phyloP scores from a whole-genome alignment of 108 stramenopile species.

The Skeletonema menzelii region DNA sequence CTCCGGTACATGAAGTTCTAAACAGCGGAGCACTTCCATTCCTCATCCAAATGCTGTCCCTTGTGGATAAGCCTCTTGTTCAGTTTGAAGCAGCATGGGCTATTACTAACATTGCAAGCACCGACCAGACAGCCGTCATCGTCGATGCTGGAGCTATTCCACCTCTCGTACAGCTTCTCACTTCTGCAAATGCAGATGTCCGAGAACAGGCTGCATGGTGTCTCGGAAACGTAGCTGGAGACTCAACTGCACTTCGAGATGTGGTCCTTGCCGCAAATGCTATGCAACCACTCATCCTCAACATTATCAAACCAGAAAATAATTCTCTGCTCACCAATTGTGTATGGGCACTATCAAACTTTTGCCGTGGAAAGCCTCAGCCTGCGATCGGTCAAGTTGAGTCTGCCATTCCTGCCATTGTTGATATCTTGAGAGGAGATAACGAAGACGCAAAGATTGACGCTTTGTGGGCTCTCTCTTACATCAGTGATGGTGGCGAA shows the following conservation, averaged over 20 bases:
- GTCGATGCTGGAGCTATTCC: conserved; percentile 78
- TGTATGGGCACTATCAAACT: conserved; percentile 91
- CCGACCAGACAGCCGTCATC: conserved; percentile 63
- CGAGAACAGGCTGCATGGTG: conserved; percentile 97
- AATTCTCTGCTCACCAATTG: conserved; percentile 76
- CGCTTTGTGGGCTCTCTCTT: conserved; percentile 89
- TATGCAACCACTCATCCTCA: conserved; percentile 68
- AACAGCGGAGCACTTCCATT: conserved; percentile 68
- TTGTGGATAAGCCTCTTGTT: conserved; percentile 49
- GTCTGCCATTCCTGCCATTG: conserved; percentile 63
- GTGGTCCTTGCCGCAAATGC: conserved; percentile 56
- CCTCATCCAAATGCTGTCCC: conserved; percentile 66
- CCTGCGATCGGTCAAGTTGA: conserved; percentile 52
- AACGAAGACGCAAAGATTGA: conserved; percentile 60
- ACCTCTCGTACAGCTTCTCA: conserved; percentile 66
- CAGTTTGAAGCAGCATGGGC: conserved; percentile 97
- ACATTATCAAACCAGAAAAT: conserved; percentile 74
- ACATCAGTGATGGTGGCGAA: conserved; percentile 86
- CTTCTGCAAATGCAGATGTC: conserved; percentile 67
- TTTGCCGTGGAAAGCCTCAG: conserved; percentile 93
- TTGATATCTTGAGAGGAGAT: conserved; percentile 25
- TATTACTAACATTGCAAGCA: conserved; percentile 93
- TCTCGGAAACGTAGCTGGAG: conserved; percentile 95
- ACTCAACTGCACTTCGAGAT: conserved; percentile 76
- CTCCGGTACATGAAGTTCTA: conserved; percentile 84